Conservation (phyloP, 371 early-diverging fungal genomes). For the Cokeromyces recurvatus region DNA sequence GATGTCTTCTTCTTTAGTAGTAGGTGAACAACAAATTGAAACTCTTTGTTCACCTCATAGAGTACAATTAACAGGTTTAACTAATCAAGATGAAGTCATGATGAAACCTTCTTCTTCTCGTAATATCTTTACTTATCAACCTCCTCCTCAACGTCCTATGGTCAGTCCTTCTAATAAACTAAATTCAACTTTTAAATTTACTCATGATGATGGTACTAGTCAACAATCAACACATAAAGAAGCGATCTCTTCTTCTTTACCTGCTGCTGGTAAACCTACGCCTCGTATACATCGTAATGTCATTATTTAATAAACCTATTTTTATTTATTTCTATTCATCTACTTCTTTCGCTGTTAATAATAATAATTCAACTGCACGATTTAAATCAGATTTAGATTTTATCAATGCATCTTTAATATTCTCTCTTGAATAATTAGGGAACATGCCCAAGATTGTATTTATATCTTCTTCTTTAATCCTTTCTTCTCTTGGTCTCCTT, state of each 20-base stretch:
- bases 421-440: slow-evolving; percentile 40
- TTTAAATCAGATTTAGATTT: slow-evolving; percentile 45
- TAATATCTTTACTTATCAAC: slow-evolving; percentile 43
- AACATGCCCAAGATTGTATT: slow-evolving; percentile 49
- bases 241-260: too few relatives aligned
- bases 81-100: slow-evolving; percentile 6
- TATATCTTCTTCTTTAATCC: slow-evolving; percentile 43
- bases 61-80: slow-evolving; percentile 11
- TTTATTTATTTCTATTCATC: slow-evolving; percentile 1
- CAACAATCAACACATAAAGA: too few relatives aligned
- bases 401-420: slow-evolving; percentile 41
- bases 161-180: slow-evolving; percentile 31
- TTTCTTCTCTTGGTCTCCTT: too few relatives aligned
- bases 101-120: slow-evolving; percentile 22
- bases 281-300: background rate
- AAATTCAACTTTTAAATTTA: slow-evolving; percentile 23
- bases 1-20: slow-evolving; percentile 25
- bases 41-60: slow-evolving; percentile 17
- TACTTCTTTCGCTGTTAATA: slow-evolving; percentile 8
- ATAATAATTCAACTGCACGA: slow-evolving; percentile 40
- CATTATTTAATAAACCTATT: too few relatives aligned
- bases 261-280: background rate
- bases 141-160: slow-evolving; percentile 25
- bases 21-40: slow-evolving; percentile 30
- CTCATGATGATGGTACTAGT: slow-evolving; percentile 27